These are phyloP conservation scores for Tylopilus subfusipes DNA, from an alignment of 768 basidiomycete genomes.

Conservation along the genomic window DNA sequence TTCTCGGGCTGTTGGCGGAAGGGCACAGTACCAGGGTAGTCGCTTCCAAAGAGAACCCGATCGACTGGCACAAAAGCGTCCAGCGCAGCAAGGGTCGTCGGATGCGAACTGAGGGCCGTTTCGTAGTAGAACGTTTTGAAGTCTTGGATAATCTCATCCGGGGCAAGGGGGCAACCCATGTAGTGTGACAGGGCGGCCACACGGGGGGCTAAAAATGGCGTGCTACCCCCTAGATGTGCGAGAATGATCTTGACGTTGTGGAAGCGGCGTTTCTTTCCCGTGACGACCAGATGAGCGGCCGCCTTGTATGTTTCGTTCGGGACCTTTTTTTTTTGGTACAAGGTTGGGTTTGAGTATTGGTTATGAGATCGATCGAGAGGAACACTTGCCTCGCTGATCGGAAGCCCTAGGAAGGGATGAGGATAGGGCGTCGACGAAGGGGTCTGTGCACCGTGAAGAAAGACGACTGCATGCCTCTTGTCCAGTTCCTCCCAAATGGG, in stretches of 20 bases:
- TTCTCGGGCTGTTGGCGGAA: background rate
- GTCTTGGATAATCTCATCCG: conserved; percentile 64
- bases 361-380: conserved; percentile 4
- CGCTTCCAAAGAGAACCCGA: conserved; percentile 66
- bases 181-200: conserved; percentile 64
- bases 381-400: conserved; percentile 56
- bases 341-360: conserved; percentile 4
- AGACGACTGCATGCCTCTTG: conserved; percentile 55
- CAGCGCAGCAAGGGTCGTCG: conserved; percentile 48
- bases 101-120: conserved; percentile 61
- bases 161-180: conserved; percentile 65
- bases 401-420: conserved; percentile 61
- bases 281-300: conserved; percentile 71
- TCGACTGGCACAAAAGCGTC: conserved; percentile 48
- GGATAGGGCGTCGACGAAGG: conserved; percentile 63
- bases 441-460: conserved; percentile 69
- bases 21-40: conserved; percentile 61
- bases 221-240: conserved; percentile 71
- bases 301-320: conserved; percentile 84
- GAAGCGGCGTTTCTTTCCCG: conserved; percentile 64
- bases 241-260: conserved; percentile 60
- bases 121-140: conserved; percentile 75
- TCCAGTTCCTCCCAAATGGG: conserved; percentile 70
- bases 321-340: conserved; percentile 41
- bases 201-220: conserved; percentile 61